Conservation (phyloP, 2,329 filamentous ascomycete genomes). For the Xylariales sp. region DNA sequence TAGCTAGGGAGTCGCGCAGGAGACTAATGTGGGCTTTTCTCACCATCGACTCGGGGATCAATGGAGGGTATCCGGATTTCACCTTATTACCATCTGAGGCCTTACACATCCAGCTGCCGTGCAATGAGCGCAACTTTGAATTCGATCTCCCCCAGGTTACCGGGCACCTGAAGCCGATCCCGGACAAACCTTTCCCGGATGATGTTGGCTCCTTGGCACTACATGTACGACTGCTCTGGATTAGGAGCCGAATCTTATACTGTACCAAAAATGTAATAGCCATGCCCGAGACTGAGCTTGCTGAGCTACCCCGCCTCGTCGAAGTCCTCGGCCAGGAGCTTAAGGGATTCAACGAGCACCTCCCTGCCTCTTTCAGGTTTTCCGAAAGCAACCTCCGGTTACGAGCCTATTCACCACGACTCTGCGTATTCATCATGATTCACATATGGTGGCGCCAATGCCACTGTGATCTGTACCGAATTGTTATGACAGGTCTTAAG, state of each 20-base stretch:
- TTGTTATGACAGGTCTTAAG: slow-evolving; percentile 46
- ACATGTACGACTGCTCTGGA: slow-evolving; percentile 51
- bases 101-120: slow-evolving; percentile 40
- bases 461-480: slow-evolving; percentile 52
- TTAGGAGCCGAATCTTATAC: slow-evolving; percentile 50
- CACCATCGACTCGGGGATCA: slow-evolving; percentile 38
- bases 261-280: slow-evolving; percentile 42
- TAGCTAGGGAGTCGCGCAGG: slow-evolving; percentile 38
- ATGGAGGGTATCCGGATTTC: slow-evolving; percentile 37
- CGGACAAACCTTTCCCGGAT: slow-evolving; percentile 42
- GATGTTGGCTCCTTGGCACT: slow-evolving; percentile 52
- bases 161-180: slow-evolving; percentile 38
- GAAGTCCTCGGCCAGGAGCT: slow-evolving; percentile 42
- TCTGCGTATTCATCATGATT: slow-evolving; percentile 57
- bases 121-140: slow-evolving; percentile 49
- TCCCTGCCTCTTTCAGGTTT: slow-evolving; percentile 53
- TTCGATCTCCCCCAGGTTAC: slow-evolving; percentile 53
- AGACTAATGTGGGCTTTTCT: slow-evolving; percentile 42
- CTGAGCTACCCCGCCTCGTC: slow-evolving; percentile 39
- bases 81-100: slow-evolving; percentile 38
- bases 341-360: slow-evolving; percentile 45
- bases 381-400: slow-evolving; percentile 52
- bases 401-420: slow-evolving; percentile 51
- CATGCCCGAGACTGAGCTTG: slow-evolving; percentile 39
- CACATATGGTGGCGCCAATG: slow-evolving; percentile 58